Evolutionary conservation across 345 rosid species (phyloP).

Genomic region (Eucalyptus grandis): DNA sequence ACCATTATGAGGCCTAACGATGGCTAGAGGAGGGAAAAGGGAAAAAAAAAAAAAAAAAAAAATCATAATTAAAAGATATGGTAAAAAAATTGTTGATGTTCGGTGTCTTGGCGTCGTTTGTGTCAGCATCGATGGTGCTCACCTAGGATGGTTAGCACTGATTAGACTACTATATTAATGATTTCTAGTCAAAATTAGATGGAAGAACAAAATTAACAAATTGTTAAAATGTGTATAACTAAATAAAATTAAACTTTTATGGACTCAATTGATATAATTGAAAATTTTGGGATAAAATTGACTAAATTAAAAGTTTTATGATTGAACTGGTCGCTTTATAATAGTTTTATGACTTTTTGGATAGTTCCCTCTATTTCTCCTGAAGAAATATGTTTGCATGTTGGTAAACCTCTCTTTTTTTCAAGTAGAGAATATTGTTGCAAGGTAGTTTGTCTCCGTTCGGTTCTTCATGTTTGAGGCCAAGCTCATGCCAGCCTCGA

Average conservation of each 20-base stretch:
- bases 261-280: no score
- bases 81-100: no score
- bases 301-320: no score
- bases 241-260: no score
- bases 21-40: neutral
- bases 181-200: no score
- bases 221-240: neutral
- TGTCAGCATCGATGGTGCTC: neutral
- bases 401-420: neutral
- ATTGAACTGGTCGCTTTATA: no score
- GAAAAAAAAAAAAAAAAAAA: no score
- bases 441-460: neutral
- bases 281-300: no score
- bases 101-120: rapidly evolving
- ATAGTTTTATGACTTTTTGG: no score
- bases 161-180: rapidly evolving
- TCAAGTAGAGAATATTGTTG: neutral
- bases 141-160: rapidly evolving
- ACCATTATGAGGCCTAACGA: neutral
- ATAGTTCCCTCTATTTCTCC: neutral
- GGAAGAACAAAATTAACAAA: no score
- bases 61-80: neutral
- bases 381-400: neutral
- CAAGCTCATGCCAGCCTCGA: neutral
- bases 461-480: neutral